These are phyloP conservation scores for Leucaena leucocephala DNA, from an alignment of 306 rosid genomes.

Conservation along the genomic window DNA sequence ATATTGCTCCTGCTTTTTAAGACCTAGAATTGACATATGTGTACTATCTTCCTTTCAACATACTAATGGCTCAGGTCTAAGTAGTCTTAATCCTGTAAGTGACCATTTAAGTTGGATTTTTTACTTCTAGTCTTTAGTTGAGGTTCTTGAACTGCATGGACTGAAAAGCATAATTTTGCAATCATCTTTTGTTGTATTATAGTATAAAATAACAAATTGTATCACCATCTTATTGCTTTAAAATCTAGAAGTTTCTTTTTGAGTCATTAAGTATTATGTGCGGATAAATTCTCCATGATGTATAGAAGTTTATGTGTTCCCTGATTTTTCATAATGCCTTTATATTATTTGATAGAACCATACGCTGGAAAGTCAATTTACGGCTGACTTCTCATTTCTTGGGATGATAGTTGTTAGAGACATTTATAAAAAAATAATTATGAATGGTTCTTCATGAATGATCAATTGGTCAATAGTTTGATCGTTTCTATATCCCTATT, in stretches of 20 bases:
- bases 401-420: not conserved
- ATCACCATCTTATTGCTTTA: not conserved
- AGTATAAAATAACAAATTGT: not conserved
- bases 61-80: constrained; percentile 23
- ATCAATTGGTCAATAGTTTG: not conserved
- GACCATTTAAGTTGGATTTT: constrained; percentile 3
- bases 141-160: not conserved
- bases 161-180: not conserved
- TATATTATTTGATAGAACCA: not conserved
- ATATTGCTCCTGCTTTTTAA: constrained; percentile 61
- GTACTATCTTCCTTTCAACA: constrained; percentile 41
- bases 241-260: not conserved
- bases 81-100: constrained; percentile 49
- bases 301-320: not conserved
- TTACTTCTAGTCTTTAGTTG: not conserved
- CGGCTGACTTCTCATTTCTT: not conserved
- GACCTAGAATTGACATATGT: constrained; percentile 66
- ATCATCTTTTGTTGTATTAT: not conserved
- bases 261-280: not conserved
- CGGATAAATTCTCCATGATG: not conserved
- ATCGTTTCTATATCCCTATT: not conserved
- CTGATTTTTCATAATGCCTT: not conserved
- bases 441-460: not conserved
- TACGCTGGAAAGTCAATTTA: not conserved
- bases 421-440: not conserved